These are phyloP conservation scores for Nelumbo lutea DNA, from an alignment of 164 flowering plant species.

Conservation along the genomic window DNA sequence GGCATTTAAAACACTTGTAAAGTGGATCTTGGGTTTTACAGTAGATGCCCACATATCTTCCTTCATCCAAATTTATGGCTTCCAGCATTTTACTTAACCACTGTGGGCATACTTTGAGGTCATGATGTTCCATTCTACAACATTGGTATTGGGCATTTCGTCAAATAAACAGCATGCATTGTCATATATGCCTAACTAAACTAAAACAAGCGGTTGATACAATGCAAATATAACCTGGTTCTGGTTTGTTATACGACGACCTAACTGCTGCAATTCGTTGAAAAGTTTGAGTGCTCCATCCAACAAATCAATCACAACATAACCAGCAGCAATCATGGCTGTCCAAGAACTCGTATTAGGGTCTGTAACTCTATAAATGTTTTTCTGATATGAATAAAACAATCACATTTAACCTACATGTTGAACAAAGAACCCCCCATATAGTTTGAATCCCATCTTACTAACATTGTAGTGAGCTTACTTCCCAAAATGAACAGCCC, in stretches of 20 bases:
- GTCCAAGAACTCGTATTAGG: constrained; percentile 81
- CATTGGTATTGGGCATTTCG: constrained; percentile 55
- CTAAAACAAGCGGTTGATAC: constrained; percentile 53
- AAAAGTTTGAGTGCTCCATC: constrained; percentile 54
- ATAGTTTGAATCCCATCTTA: constrained; percentile 52
- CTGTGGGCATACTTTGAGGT: constrained; percentile 72
- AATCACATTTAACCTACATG: constrained; percentile 68
- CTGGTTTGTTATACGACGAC: constrained; percentile 22
- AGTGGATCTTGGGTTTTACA: constrained; percentile 62
- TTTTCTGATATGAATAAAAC: constrained; percentile 38
- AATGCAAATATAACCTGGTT: constrained; percentile 76
- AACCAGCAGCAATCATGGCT: constrained; percentile 58
- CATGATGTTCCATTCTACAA: constrained; percentile 91
- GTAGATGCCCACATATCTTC: constrained; percentile 44
- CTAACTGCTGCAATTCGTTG: constrained; percentile 41
- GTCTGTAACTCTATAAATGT: constrained; percentile 44
- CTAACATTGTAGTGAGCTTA: constrained; percentile 55
- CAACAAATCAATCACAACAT: constrained; percentile 51
- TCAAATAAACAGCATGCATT: constrained; percentile 52
- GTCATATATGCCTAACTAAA: constrained; percentile 43
- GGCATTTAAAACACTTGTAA: constrained; percentile 85
- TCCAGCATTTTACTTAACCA: constrained; percentile 40
- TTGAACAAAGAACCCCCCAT: constrained; percentile 70
- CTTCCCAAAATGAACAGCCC: constrained; percentile 40
- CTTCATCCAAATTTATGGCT: constrained; percentile 44